A percentile compares a stretch with the other conserved stretches of the same genome.
phyloP scores from a whole-genome alignment of 768 basidiomycete species.

The Pholiota conissans region DNA sequence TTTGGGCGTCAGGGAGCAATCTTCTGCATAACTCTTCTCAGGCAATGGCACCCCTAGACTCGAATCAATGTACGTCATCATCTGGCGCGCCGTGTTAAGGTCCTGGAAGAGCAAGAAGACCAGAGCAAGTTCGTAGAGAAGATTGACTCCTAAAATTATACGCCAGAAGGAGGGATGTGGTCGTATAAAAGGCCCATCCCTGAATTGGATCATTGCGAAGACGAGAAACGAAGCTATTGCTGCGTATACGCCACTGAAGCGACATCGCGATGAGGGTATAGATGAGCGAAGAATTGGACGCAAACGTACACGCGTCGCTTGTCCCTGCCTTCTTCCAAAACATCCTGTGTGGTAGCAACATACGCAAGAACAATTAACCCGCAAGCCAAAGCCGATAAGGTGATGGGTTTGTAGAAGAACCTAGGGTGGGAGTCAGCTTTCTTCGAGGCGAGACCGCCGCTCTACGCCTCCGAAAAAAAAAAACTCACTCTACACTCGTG shows the following conservation, averaged over 20 bases:
- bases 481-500: constrained; percentile 76
- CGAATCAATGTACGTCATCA: constrained; percentile 81
- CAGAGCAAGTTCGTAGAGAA: constrained; percentile 79
- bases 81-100: constrained; percentile 67
- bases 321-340: constrained; percentile 81
- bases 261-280: constrained; percentile 4
- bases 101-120: constrained; percentile 90
- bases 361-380: constrained; percentile 74
- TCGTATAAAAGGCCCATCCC: constrained; percentile 86
- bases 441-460: not conserved
- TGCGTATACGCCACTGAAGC: constrained; percentile 73
- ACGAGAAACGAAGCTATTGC: constrained; percentile 70
- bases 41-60: constrained; percentile 69
- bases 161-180: constrained; percentile 91
- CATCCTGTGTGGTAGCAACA: constrained; percentile 79
- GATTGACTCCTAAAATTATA: constrained; percentile 73
- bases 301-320: constrained; percentile 74
- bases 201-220: constrained; percentile 87
- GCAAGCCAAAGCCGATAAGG: constrained; percentile 68
- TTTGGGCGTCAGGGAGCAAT: constrained; percentile 61
- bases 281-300: constrained; percentile 3
- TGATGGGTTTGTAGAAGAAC: constrained; percentile 86
- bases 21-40: constrained; percentile 86
- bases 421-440: constrained; percentile 33
- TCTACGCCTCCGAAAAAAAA: not conserved